Evolutionary conservation across 2,329 filamentous ascomycete genomes (phyloP), one percentile per base, ranked within the genome.

Genomic region (Xylaria hypoxylon): DNA sequence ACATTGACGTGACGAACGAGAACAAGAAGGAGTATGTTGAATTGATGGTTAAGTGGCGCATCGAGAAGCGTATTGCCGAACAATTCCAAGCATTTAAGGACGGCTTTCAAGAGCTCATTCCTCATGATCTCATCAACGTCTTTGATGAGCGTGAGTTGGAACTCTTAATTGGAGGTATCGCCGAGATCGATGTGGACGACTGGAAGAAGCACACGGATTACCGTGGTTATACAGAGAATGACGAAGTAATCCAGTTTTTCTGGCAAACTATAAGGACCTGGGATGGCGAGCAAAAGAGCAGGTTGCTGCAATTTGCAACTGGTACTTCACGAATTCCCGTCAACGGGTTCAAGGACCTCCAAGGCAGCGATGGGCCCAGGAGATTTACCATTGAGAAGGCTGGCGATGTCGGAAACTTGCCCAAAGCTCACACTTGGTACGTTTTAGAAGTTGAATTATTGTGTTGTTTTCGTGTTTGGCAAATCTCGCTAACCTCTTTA

Each of bases 121-220:
- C 96, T 2, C 90, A 94, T 62, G 96, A 99, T 77, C 87, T 99
- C 57, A 94, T 99, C 80, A 98, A 97, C 75, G 96, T 99, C 45
- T 99, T 99, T 76, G 96, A 99, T 77, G 96, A 99, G 84, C 92
- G 96, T 75, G 96, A 99, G 81, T 85, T 99, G 53, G 96, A 99
- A 81, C 83, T 99, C 72, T 86, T 99, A 73, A 98, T 99, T 77
- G 96, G 96, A 72, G 96, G 96, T 86, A 99, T 99, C 74, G 96
- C 96, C n/a, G 96, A 99, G 81, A 99, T 99, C 73, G 96, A 99
- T 76, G 95, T 99, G 17, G 96, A 99, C 67, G 96, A 99, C 81
- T 99, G 96, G 96, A 98, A 99, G 91, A 99, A 99, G 85, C 96
- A 99, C 82, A 99, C 96, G 52, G 96, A 99, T 78, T 99, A 99